phyloP scores from a whole-genome alignment of 2,329 filamentous ascomycete species.

The Aspergillus floridensis region DNA sequence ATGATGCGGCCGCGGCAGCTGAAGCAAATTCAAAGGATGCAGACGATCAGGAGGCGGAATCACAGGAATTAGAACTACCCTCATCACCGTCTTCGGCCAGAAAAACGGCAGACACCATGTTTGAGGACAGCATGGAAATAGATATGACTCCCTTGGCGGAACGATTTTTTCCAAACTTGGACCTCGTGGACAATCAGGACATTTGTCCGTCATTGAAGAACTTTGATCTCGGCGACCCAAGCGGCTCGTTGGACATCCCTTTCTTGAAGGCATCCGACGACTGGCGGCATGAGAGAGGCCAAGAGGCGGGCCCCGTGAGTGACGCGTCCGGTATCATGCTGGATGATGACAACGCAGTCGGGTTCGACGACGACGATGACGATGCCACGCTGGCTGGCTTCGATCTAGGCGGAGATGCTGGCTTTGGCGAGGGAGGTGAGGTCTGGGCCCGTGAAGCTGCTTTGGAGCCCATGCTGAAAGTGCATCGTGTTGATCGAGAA shows the following conservation, averaged over 20 bases:
- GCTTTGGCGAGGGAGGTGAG: constrained; percentile 94
- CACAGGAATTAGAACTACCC: constrained; percentile 46
- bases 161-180: constrained; percentile 82
- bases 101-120: constrained; percentile 35
- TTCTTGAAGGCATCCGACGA: constrained; percentile 88
- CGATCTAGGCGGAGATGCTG: constrained; percentile 66
- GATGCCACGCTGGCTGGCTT: constrained; percentile 69
- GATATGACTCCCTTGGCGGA: constrained; percentile 72
- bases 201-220: constrained; percentile 93
- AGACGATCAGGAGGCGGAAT: constrained; percentile 37
- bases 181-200: constrained; percentile 76
- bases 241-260: constrained; percentile 81
- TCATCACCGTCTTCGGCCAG: constrained; percentile 27
- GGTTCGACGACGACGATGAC: constrained; percentile 79
- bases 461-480: constrained; percentile 78
- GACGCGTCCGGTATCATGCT: constrained; percentile 79
- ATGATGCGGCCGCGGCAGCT: constrained; percentile 70
- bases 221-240: constrained; percentile 85
- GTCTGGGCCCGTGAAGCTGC: constrained; percentile 91
- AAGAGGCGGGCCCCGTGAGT: constrained; percentile 53
- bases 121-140: constrained; percentile 65
- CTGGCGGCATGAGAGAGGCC: constrained; percentile 68
- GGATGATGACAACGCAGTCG: constrained; percentile 79
- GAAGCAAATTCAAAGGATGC: constrained; percentile 49
- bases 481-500: constrained; percentile 58